Conservation (phyloP, 2,329 filamentous ascomycete genomes). For the Colletotrichum brevisporum region DNA sequence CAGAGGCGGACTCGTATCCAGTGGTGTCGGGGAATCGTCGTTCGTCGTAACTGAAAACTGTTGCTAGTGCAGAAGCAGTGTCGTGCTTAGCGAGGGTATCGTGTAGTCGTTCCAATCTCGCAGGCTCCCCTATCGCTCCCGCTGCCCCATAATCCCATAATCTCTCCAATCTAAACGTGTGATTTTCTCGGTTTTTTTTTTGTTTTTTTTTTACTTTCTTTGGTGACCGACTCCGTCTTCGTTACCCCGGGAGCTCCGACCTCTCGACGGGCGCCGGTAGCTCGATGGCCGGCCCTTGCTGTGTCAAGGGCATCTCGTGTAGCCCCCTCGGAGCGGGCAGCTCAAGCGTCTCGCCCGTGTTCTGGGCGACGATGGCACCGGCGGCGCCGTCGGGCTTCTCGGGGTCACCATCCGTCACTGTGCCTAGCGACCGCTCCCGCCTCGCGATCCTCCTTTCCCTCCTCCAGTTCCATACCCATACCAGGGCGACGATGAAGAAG, state of each 20-base stretch:
- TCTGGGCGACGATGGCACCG: slow-evolving; percentile 6
- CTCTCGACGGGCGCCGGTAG: slow-evolving; percentile 34
- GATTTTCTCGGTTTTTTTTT: not conserved
- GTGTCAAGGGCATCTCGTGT: slow-evolving; percentile 38
- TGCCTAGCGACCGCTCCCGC: slow-evolving; percentile 26
- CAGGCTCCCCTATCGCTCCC: not conserved
- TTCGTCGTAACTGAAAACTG: not conserved
- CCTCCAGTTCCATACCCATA: slow-evolving; percentile 38
- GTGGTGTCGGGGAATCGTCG: not conserved
- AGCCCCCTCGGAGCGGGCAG: slow-evolving; percentile 28
- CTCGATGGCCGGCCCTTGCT: slow-evolving; percentile 30
- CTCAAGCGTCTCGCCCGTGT: slow-evolving; percentile 24
- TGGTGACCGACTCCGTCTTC: no score
- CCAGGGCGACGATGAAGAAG: slow-evolving; percentile 35
- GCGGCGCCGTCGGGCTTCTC: slow-evolving; percentile 31
- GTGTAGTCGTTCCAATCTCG: slow-evolving; percentile 29
- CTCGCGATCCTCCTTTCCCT: slow-evolving; percentile 18
- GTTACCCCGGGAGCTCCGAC: not conserved
- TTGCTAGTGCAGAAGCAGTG: slow-evolving; percentile 13
- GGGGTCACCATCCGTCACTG: slow-evolving; percentile 27
- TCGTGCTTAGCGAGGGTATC: slow-evolving; percentile 39
- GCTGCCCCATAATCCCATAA: not conserved
- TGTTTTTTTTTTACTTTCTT: no score
- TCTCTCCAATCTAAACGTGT: not conserved
- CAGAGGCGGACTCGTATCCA: slow-evolving; percentile 3